Evolutionary conservation across 164 flowering plant species (phyloP), one percentile per base, ranked within the genome.

Genomic region (Tinospora cordifolia): DNA sequence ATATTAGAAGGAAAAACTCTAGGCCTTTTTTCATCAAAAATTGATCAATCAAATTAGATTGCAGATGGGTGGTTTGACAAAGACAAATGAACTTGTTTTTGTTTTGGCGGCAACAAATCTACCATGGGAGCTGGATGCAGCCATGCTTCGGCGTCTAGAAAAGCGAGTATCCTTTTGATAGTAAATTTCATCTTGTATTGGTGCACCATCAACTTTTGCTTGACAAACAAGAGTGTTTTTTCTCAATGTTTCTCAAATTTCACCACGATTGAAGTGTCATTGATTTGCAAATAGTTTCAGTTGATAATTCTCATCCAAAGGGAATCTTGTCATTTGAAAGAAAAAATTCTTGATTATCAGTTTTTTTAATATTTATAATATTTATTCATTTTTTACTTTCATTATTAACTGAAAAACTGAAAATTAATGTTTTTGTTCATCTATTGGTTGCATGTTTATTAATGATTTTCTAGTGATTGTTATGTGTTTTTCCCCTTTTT

Each of bases 101-200:
- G 98, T 95, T 73, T 81, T 95, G 83, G 98, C 99, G 8, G 99
- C 99, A 69, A 95, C 99, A 64, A 95, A 95, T 76, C 90, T 95
- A 22, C 99, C 99, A 1, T 95, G 99, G 98, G 98, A 95, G 76
- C 79, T 95, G 69, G 99, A 95, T 84, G 94, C 92, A 65, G 99
- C 99, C 69, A 87, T 95, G 98, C 98, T 95, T 64, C 89, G 99
- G 15, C 97, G 97, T 69, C 96, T 95, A 68, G 99, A 95, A 84
- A 95, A 95, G 78, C 84, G 97, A 65, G 99, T 95, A 88, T 84
- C 81, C 85, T 87, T 84, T 78, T 73, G 51, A 41, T 69, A 14
- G 40, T 12, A 12, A 21, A 38, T 51, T 62, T 63, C 60, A 68
- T 21, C n/a, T 8, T 62, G 14, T 8, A 25, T n/a, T 51, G 59